Evolutionary conservation across 2,329 filamentous ascomycete species (phyloP).

Genomic region (Mollisia scopiformis): DNA sequence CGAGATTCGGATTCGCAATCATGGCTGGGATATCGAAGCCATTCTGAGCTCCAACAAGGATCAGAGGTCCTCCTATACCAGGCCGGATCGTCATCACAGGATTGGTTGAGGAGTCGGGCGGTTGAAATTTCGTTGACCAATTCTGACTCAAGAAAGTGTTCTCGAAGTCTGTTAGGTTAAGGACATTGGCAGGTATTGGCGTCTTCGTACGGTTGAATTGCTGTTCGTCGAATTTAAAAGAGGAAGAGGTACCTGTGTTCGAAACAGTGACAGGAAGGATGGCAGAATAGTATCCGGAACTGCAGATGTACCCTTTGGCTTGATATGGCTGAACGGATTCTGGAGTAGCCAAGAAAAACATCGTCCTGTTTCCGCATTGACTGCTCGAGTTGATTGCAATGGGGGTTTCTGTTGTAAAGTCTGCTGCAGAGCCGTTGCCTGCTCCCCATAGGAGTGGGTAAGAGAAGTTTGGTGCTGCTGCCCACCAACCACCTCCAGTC

Average conservation of each 20-base stretch:
- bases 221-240: constrained; percentile 13
- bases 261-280: constrained; percentile 14
- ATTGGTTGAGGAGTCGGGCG: constrained; percentile 1
- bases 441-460: constrained; percentile 7
- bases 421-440: constrained; percentile 6
- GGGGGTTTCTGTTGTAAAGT: not conserved
- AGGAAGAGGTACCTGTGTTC: constrained; percentile 4
- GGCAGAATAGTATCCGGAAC: constrained; percentile 16
- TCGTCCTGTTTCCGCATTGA: constrained; percentile 16
- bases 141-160: constrained; percentile 18
- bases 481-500: constrained; percentile 15
- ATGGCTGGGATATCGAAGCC: constrained; percentile 13
- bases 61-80: constrained; percentile 15
- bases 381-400: constrained; percentile 13
- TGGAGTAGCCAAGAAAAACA: constrained; percentile 17
- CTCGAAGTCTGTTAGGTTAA: constrained; percentile 17
- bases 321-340: constrained; percentile 4
- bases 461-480: constrained; percentile 7
- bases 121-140: constrained; percentile 20
- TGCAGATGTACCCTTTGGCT: constrained; percentile 19
- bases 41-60: constrained; percentile 17
- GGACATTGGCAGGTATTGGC: not conserved
- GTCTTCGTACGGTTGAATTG: constrained; percentile 8
- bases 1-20: constrained; percentile 13
- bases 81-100: not conserved